These are phyloP conservation scores for Trichoderma endophyticum DNA, from an alignment of 2,329 filamentous ascomycete species.

Conservation along the genomic window DNA sequence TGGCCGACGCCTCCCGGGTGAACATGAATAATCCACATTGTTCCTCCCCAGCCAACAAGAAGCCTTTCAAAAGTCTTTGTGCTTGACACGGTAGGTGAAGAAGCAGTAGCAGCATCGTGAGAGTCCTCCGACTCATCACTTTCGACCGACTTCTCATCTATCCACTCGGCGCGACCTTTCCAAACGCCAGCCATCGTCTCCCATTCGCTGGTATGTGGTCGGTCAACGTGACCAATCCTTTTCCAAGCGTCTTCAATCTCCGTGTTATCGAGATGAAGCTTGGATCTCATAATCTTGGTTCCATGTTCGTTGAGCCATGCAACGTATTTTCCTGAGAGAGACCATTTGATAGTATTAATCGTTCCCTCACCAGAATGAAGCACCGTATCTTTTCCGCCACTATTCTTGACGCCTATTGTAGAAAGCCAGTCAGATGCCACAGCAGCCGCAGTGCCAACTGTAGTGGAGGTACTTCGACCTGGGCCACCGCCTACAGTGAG, in stretches of 20 bases:
- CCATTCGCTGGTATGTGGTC: conserved; percentile 83
- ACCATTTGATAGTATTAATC: conserved; percentile 93
- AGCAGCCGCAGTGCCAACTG: conserved; percentile 75
- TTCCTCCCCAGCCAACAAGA: conserved; percentile 92
- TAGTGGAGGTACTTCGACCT: conserved; percentile 84
- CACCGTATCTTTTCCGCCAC: conserved; percentile 78
- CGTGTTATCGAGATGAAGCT: conserved; percentile 71
- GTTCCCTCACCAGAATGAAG: conserved; percentile 89
- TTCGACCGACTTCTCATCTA: conserved; percentile 79
- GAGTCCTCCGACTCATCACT: conserved; percentile 56
- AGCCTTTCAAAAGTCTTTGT: conserved; percentile 67
- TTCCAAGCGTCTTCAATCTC: conserved; percentile 89
- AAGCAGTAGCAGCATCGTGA: conserved; percentile 35
- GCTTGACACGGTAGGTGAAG: conserved; percentile 46
- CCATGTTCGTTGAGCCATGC: conserved; percentile 96
- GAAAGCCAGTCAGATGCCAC: conserved; percentile 89
- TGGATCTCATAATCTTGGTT: conserved; percentile 95
- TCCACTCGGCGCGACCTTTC: conserved; percentile 91
- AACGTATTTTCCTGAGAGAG: conserved; percentile 84
- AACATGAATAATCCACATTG: conserved; percentile 92
- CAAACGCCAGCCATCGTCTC: conserved; percentile 95
- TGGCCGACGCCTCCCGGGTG: conserved; percentile 67
- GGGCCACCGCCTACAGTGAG: conserved; percentile 77
- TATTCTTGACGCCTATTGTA: conserved; percentile 69
- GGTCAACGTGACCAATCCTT: conserved; percentile 85